These are phyloP conservation scores for Globisporangium orthogonon DNA, from an alignment of 352 stramenopile genomes.

Conservation along the genomic window DNA sequence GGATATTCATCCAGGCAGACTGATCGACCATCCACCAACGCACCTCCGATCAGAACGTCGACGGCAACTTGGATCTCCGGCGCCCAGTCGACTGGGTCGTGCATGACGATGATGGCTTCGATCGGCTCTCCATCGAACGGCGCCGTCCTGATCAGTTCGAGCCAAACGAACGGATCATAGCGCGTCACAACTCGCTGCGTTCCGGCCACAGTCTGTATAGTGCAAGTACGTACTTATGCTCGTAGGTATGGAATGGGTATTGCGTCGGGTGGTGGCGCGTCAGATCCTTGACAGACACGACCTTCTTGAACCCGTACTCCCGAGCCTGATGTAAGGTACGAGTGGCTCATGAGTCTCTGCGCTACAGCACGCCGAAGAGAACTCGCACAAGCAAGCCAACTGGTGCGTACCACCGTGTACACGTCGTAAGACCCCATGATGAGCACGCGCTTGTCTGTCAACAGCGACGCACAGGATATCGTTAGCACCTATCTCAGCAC, in stretches of 20 bases:
- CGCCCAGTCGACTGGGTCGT: slow-evolving; percentile 88
- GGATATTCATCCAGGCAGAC: neutral
- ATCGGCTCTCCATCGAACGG: slow-evolving; percentile 66
- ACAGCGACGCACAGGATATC: neutral
- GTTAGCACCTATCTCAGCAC: neutral
- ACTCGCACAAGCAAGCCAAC: neutral
- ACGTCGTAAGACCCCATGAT: slow-evolving; percentile 85
- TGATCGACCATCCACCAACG: neutral
- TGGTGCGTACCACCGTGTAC: slow-evolving; percentile 51
- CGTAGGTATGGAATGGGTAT: slow-evolving; percentile 77
- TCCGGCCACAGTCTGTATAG: too few species aligned
- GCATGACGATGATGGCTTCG: slow-evolving; percentile 86
- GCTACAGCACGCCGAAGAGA: too few species aligned
- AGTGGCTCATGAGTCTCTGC: neutral
- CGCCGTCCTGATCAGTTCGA: slow-evolving; percentile 9
- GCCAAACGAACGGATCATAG: neutral
- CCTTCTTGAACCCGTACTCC: slow-evolving; percentile 81
- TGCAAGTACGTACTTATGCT: slow-evolving; percentile 36
- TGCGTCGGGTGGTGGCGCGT: slow-evolving; percentile 60
- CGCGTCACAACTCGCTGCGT: neutral
- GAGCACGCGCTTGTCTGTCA: slow-evolving; percentile 69
- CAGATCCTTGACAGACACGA: slow-evolving; percentile 69
- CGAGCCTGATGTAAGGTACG: slow-evolving; percentile 17
- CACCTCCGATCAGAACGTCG: slow-evolving; percentile 80
- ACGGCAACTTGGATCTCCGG: slow-evolving; percentile 85